These are phyloP conservation scores for Leishmania gerbilli DNA, from an alignment of 208 protist species.

Conservation along the genomic window DNA sequence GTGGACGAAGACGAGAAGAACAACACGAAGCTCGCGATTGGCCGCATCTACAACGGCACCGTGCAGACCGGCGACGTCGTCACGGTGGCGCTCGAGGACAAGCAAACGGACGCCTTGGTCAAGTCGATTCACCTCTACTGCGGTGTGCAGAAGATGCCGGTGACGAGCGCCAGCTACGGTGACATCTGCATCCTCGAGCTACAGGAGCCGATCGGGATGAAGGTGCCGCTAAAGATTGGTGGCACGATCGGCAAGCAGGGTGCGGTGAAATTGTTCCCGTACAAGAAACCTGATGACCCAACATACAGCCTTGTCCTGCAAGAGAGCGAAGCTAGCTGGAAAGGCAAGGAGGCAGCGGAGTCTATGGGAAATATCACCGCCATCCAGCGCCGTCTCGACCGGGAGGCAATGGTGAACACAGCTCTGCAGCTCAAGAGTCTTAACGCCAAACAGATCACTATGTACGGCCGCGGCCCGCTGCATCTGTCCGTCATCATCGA, in stretches of 20 bases:
- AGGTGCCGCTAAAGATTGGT: conserved; percentile 90
- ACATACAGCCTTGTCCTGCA: conserved; percentile 93
- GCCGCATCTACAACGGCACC: conserved; percentile 90
- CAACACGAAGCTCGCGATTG: conserved; percentile 90
- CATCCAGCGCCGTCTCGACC: conserved; percentile 82
- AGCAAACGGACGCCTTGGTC: conserved; percentile 82
- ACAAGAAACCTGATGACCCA: conserved; percentile 94
- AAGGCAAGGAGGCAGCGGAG: conserved; percentile 89
- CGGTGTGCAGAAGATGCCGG: conserved; percentile 77
- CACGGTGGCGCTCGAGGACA: conserved; percentile 84
- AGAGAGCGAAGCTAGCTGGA: conserved; percentile 91
- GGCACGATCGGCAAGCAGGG: conserved; percentile 79
- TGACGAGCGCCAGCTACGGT: conserved; percentile 69
- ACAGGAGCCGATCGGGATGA: conserved; percentile 84
- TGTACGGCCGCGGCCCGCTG: conserved; percentile 95
- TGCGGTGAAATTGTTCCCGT: conserved; percentile 72
- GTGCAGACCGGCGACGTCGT: conserved; percentile 89
- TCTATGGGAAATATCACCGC: conserved; percentile 59
- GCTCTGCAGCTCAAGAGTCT: conserved; percentile 69
- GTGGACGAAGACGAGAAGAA: conserved; percentile 89
- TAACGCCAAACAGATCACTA: conserved; percentile 62
- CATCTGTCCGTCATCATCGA: conserved; percentile 98
- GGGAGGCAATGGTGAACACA: conserved; percentile 95
- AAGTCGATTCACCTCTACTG: conserved; percentile 86
- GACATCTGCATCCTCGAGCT: conserved; percentile 88